phyloP scores from a whole-genome alignment of 2,329 filamentous ascomycete genomes.

The Simplicillium sp. region DNA sequence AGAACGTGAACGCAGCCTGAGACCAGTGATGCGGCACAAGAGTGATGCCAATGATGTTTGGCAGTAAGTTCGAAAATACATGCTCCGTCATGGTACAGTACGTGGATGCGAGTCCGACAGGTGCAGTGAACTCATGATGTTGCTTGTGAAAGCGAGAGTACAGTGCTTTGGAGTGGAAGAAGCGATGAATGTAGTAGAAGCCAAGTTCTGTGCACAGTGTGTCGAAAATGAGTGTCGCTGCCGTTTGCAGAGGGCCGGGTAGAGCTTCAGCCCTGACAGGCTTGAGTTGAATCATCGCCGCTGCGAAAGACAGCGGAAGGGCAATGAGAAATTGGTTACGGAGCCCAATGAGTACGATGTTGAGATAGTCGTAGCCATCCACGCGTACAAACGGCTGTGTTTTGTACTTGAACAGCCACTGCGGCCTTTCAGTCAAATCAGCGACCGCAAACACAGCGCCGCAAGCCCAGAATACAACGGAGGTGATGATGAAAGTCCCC shows the following conservation, averaged over 20 bases:
- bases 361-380: conserved; percentile 4
- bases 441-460: conserved; percentile 24
- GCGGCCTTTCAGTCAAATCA: conserved; percentile 27
- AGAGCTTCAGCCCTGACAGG: conserved; percentile 3
- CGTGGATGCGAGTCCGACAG: conserved; percentile 38
- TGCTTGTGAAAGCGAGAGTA: conserved; percentile 39
- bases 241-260: conserved; percentile 4
- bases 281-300: neutral
- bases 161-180: conserved; percentile 32
- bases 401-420: conserved; percentile 36
- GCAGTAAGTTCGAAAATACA: conserved; percentile 36
- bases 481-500: conserved; percentile 25
- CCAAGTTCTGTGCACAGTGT: conserved; percentile 23
- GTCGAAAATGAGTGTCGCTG: conserved; percentile 8
- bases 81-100: conserved; percentile 43
- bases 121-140: conserved; percentile 42
- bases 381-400: conserved; percentile 33
- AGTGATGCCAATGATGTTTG: conserved; percentile 25
- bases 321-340: conserved; percentile 30
- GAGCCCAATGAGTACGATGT: conserved; percentile 21
- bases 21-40: conserved; percentile 10
- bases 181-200: conserved; percentile 42
- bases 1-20: conserved; percentile 8
- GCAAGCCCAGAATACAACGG: conserved; percentile 29
- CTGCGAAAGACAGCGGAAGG: conserved; percentile 1